These are phyloP conservation scores for Bolboschoenus planiculmis DNA, from an alignment of 176 grass and related monocot species.

Conservation along the genomic window DNA sequence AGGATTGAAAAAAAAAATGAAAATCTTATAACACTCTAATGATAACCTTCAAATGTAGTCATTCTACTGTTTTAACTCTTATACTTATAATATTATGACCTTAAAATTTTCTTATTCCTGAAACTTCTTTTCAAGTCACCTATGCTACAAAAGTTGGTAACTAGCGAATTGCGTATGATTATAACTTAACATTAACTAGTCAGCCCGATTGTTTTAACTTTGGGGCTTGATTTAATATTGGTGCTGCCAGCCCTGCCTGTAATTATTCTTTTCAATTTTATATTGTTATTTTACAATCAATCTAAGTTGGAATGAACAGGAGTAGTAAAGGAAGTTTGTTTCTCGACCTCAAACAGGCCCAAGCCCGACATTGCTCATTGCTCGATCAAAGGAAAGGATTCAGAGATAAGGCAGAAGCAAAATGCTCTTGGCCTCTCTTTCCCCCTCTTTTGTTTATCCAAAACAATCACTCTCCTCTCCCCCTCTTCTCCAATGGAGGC, in stretches of 20 bases:
- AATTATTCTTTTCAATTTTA: background rate
- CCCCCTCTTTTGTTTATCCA: slow-evolving; percentile 16
- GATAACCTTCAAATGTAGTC: background rate
- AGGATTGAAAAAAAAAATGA: background rate
- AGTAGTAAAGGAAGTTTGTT: background rate
- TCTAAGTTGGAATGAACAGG: too few relatives aligned
- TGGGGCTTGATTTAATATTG: background rate
- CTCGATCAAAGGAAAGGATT: background rate
- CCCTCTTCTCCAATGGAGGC: slow-evolving; percentile 49
- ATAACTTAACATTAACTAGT: background rate
- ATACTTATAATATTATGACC: background rate
- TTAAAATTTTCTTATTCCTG: background rate
- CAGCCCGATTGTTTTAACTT: background rate
- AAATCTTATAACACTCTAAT: background rate
- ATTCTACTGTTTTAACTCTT: background rate
- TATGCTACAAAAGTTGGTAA: background rate
- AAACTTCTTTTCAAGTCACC: too few relatives aligned
- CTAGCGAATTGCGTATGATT: background rate
- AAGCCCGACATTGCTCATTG: background rate
- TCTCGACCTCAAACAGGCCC: background rate
- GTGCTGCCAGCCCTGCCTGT: background rate
- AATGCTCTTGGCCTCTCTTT: slow-evolving; percentile 16
- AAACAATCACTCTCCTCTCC: background rate
- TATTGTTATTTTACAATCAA: background rate
- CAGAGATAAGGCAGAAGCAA: slow-evolving; percentile 11